Evolutionary conservation across 179 eudicot genomes (phyloP).

Genomic region (Heliamphora ciliata): DNA sequence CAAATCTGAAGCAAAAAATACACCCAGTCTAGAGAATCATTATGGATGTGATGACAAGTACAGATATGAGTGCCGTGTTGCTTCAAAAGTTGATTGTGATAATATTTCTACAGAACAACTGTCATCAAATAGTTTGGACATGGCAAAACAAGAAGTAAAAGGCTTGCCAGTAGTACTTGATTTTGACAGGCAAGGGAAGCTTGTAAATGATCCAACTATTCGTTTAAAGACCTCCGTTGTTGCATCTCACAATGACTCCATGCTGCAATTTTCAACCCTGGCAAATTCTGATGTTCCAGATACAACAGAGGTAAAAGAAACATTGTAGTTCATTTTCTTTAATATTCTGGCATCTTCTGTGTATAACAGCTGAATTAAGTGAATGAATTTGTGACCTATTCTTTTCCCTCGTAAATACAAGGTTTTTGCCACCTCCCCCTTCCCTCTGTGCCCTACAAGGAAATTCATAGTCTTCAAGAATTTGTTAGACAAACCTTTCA

Average conservation of each 20-base stretch:
- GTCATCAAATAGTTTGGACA: constrained; percentile 13
- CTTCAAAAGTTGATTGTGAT: constrained; percentile 20
- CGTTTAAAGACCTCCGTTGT: constrained; percentile 15
- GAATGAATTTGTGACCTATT: not conserved
- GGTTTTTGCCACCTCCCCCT: not conserved
- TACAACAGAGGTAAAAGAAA: constrained; percentile 28
- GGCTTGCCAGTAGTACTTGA: constrained; percentile 24
- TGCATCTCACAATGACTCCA: constrained; percentile 17
- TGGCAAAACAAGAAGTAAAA: constrained; percentile 17
- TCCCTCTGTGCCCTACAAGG: not conserved
- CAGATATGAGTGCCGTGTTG: constrained; percentile 23
- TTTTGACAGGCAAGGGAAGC: constrained; percentile 23
- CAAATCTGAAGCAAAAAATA: constrained; percentile 56
- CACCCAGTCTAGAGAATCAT: constrained; percentile 36
- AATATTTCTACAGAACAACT: constrained; percentile 18
- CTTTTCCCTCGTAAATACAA: not conserved
- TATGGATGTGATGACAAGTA: constrained; percentile 26
- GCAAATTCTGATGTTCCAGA: constrained; percentile 26
- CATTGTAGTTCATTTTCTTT: not conserved
- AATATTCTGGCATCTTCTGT: constrained; percentile 2
- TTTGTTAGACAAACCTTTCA: constrained; percentile 11
- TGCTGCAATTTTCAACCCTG: constrained; percentile 10
- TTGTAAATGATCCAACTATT: constrained; percentile 13
- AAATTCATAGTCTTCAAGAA: not conserved
- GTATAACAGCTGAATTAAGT: not conserved